Percentiles rank a stretch among this genome's conserved stretches.
Evolutionary conservation across 345 rosid genomes (phyloP).

Genomic region (Eucalyptus camaldulensis): DNA sequence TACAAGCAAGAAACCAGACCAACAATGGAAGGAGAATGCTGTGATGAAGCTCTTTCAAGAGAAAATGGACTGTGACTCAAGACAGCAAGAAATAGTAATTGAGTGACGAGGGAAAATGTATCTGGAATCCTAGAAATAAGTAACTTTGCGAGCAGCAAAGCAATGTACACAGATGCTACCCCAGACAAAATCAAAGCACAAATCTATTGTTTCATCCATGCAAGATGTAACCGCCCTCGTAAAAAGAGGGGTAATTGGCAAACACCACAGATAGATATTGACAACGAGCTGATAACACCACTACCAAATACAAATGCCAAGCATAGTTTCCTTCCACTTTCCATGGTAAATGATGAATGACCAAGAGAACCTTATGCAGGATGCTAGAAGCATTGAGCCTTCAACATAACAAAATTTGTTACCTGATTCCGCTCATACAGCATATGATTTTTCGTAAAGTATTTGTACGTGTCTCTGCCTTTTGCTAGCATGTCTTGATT

Average conservation of each 20-base stretch:
- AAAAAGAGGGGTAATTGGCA: background rate
- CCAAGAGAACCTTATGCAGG: background rate
- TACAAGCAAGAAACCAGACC: background rate
- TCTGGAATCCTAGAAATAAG: background rate
- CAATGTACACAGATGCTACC: background rate
- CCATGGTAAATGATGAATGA: background rate
- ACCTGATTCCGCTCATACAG: constrained; percentile 96
- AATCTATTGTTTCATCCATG: background rate
- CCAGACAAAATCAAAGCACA: background rate
- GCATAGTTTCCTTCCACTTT: background rate
- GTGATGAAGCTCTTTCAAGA: background rate
- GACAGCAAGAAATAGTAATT: background rate
- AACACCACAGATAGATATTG: background rate
- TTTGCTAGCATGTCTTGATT: constrained; percentile 81
- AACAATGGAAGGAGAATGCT: background rate
- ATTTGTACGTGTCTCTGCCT: constrained; percentile 92
- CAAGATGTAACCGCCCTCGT: background rate
- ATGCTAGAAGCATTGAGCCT: background rate
- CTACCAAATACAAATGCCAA: background rate
- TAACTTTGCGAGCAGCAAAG: background rate
- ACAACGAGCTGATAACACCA: background rate
- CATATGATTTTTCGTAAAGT: constrained; percentile 88
- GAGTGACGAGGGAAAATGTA: background rate
- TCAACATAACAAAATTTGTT: background rate
- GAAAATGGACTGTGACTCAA: background rate